Evolutionary conservation across 2,329 filamentous ascomycete genomes (phyloP).

Genomic region (Botryosphaeria agaves): DNA sequence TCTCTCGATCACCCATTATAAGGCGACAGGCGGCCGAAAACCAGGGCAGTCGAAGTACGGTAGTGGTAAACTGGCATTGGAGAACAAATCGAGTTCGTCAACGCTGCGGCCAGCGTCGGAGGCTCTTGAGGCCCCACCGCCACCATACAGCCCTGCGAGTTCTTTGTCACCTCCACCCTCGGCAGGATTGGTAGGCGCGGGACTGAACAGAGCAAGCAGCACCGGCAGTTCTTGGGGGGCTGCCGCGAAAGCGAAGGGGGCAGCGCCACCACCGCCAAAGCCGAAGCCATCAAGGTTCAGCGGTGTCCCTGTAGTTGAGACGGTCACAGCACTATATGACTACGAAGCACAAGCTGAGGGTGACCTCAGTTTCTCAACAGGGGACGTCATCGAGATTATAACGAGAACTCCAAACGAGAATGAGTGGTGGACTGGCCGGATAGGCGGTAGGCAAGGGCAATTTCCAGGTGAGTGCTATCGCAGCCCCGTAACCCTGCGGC

Average conservation of each 20-base stretch:
- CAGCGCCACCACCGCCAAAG: conserved; percentile 31
- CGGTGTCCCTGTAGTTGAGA: conserved; percentile 49
- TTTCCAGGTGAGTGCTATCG: conserved; percentile 84
- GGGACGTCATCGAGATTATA: conserved; percentile 81
- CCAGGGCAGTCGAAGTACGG: conserved; percentile 33
- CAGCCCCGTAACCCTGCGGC: no score
- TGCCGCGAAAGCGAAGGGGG: conserved; percentile 29
- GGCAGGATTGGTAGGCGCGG: conserved; percentile 1
- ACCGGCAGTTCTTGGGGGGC: conserved; percentile 20
- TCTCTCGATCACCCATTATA: conserved; percentile 77
- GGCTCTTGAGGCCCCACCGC: conserved; percentile 11
- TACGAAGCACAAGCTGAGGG: conserved; percentile 92
- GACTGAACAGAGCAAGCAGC: conserved; percentile 14
- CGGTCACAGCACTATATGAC: conserved; percentile 81
- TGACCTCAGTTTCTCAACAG: conserved; percentile 76
- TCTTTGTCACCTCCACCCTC: conserved; percentile 14
- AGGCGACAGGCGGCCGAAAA: conserved; percentile 55
- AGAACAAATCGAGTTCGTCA: conserved; percentile 9
- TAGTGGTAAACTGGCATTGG: conserved; percentile 13
- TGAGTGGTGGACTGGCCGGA: conserved; percentile 87
- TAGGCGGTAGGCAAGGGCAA: conserved; percentile 68
- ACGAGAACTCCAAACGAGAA: conserved; percentile 75
- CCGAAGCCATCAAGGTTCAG: conserved; percentile 56
- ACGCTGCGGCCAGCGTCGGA: not conserved
- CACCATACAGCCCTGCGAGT: conserved; percentile 20